Conservation (phyloP, 768 basidiomycete species). For the Dendrothele bispora region DNA sequence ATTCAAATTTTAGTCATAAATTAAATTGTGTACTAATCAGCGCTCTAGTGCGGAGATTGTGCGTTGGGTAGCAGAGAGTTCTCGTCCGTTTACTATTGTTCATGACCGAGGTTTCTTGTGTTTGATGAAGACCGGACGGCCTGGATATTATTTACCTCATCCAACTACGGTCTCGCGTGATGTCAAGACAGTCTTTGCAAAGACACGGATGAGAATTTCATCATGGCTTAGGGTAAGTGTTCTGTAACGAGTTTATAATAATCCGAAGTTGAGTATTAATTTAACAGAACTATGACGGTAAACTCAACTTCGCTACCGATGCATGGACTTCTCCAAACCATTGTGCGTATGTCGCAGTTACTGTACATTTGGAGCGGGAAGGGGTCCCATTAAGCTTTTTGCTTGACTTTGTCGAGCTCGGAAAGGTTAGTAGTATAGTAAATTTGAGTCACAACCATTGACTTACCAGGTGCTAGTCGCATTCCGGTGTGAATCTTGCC, state of each 20-base stretch:
- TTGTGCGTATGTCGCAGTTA: slow-evolving; percentile 26
- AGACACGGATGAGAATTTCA: slow-evolving; percentile 17
- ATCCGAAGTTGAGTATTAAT: neutral
- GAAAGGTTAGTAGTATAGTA: too few species aligned
- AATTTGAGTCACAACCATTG: too few species aligned
- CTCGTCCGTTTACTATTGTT: slow-evolving; percentile 32
- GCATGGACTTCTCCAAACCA: slow-evolving; percentile 39
- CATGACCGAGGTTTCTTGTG: slow-evolving; percentile 27
- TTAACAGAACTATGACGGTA: slow-evolving; percentile 27
- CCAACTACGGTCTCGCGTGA: slow-evolving; percentile 30
- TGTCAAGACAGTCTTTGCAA: slow-evolving; percentile 25
- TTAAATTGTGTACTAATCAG: too few species aligned
- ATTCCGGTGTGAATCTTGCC: slow-evolving; percentile 34
- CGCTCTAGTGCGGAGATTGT: slow-evolving; percentile 34
- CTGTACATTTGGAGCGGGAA: slow-evolving; percentile 32
- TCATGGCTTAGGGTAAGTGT: slow-evolving; percentile 26
- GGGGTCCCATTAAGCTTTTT: slow-evolving; percentile 24
- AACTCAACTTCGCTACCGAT: slow-evolving; percentile 33
- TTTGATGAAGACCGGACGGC: slow-evolving; percentile 33
- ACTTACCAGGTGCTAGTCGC: slow-evolving; percentile 30
- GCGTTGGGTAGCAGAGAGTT: slow-evolving; percentile 31
- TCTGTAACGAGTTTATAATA: too few species aligned
- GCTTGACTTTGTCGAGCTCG: slow-evolving; percentile 40
- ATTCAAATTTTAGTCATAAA: too few species aligned
- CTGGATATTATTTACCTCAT: slow-evolving; percentile 32